These are phyloP conservation scores for Emmonsiellopsis sp. DNA, from an alignment of 2,329 filamentous ascomycete genomes.

Conservation along the genomic window DNA sequence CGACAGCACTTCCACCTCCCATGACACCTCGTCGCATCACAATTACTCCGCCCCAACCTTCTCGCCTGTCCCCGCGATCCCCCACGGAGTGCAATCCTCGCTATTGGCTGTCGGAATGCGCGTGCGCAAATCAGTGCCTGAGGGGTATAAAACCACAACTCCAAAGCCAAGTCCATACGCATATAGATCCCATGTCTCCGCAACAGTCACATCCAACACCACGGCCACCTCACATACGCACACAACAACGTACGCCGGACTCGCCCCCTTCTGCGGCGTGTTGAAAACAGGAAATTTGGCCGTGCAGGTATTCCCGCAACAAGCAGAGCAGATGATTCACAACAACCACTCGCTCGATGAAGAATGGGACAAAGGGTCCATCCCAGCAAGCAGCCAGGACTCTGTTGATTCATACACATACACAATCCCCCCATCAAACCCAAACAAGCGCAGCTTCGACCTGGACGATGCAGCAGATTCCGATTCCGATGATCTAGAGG, in stretches of 20 bases:
- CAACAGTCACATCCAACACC: slow-evolving; percentile 4
- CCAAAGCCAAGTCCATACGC: not conserved
- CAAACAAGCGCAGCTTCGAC: slow-evolving; percentile 36
- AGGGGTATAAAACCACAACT: slow-evolving; percentile 73
- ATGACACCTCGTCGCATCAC: slow-evolving; percentile 22
- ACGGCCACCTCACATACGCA: slow-evolving; percentile 20
- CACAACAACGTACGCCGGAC: slow-evolving; percentile 52
- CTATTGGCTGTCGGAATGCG: slow-evolving; percentile 93
- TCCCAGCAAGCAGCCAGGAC: slow-evolving; percentile 32
- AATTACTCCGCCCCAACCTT: slow-evolving; percentile 32
- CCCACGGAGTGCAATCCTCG: slow-evolving; percentile 62
- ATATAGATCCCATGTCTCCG: not conserved
- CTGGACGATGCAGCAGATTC: slow-evolving; percentile 24
- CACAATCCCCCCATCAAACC: slow-evolving; percentile 14
- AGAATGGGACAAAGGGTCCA: slow-evolving; percentile 27
- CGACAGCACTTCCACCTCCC: slow-evolving; percentile 11
- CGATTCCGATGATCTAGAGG: slow-evolving; percentile 21
- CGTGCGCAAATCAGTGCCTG: slow-evolving; percentile 81
- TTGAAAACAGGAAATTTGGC: slow-evolving; percentile 63
- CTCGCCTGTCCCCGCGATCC: slow-evolving; percentile 44
- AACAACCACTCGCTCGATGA: slow-evolving; percentile 23
- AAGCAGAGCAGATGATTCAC: slow-evolving; percentile 14
- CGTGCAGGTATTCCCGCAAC: slow-evolving; percentile 43
- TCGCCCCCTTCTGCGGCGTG: slow-evolving; percentile 73
- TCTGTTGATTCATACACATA: slow-evolving; percentile 18